phyloP scores from a whole-genome alignment of 805 yeast species.

The Saccharomyces paradoxus region DNA sequence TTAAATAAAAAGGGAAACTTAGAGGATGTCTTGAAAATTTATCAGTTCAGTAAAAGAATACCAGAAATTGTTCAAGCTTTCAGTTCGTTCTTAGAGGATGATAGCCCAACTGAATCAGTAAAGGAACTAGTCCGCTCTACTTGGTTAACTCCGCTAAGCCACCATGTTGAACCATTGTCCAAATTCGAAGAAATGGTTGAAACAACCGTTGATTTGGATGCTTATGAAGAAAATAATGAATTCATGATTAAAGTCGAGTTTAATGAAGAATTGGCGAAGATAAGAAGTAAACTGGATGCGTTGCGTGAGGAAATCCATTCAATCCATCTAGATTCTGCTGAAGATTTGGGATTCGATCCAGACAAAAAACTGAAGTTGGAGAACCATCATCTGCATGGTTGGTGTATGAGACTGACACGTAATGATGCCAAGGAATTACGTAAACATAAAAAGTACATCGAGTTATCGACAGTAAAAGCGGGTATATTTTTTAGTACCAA shows the following conservation, averaged over 20 bases:
- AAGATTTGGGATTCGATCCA: constrained; percentile 69
- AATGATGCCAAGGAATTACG: constrained; percentile 78
- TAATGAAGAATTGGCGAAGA: constrained; percentile 62
- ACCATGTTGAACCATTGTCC: constrained; percentile 42
- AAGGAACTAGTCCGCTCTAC: constrained; percentile 35
- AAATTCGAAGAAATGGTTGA: constrained; percentile 83
- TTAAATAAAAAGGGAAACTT: constrained; percentile 51
- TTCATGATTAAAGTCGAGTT: constrained; percentile 84
- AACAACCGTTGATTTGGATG: constrained; percentile 81
- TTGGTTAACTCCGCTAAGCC: constrained; percentile 54
- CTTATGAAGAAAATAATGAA: constrained; percentile 67
- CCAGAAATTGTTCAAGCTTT: constrained; percentile 61
- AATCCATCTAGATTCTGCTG: constrained; percentile 58
- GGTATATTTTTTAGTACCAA: constrained; percentile 87
- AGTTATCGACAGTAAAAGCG: constrained; percentile 86
- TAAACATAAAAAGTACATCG: constrained; percentile 48
- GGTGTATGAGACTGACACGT: constrained; percentile 91
- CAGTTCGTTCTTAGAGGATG: constrained; percentile 34
- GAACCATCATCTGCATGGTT: constrained; percentile 79
- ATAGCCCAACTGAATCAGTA: constrained; percentile 14
- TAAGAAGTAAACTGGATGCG: constrained; percentile 49
- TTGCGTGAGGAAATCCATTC: constrained; percentile 47
- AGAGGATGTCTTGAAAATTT: constrained; percentile 84
- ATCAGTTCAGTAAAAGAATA: constrained; percentile 64
- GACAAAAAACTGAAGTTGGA: constrained; percentile 88